Base-by-base conservation (phyloP, 495 filamentous ascomycete species). In the Baudoinia panamericana region DNA sequence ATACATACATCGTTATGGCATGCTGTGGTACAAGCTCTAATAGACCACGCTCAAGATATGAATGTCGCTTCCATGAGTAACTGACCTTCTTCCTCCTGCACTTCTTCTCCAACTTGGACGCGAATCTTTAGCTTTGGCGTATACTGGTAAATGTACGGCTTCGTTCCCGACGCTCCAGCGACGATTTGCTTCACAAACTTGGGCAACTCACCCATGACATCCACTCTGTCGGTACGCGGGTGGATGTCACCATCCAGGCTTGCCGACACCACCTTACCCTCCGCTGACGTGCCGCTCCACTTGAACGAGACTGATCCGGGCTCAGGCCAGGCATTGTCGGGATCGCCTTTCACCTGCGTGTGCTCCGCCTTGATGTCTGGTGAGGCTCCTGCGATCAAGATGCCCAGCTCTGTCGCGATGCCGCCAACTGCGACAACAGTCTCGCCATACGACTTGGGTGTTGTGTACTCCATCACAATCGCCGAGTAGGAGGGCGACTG, bases 121-220 rank as follows among this genome's bases (percentile, higher is more conserved):
- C n/a, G n/a, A n/a, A n/a, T n/a, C n/a, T n/a, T n/a, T n/a, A 83
- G 61, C 56, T 70, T 73, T 32, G 81, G 78, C 1, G 66, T 66
- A 59, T 74, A 92, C 80, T 88, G 88, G 65, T 93, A 97, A 55
- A 97, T 95, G 57, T 93, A 97, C 7, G 90, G 92, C 64, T 82
- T 84, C 16, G 90, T 88, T 45, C 90, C 90, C 2, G 76, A 83
- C 29, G 87, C 83, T 30, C 70, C 76, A 27, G 80, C 82, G 9
- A 92, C 84, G 58, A 97, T 81, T 34, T 71, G 75, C 74, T 96
- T 97, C 54, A 97, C 78, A 53, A 97, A 93, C 21, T 81, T 82
- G 3, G 90, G 90, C 35, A 96, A 81, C 57, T 97, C 84, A 7
- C 78, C 83, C 87, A 97, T 92, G 40, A 97, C 80, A 60, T 97